Conservation (phyloP, 2,329 filamentous ascomycete species). For the Claviceps capensis region DNA sequence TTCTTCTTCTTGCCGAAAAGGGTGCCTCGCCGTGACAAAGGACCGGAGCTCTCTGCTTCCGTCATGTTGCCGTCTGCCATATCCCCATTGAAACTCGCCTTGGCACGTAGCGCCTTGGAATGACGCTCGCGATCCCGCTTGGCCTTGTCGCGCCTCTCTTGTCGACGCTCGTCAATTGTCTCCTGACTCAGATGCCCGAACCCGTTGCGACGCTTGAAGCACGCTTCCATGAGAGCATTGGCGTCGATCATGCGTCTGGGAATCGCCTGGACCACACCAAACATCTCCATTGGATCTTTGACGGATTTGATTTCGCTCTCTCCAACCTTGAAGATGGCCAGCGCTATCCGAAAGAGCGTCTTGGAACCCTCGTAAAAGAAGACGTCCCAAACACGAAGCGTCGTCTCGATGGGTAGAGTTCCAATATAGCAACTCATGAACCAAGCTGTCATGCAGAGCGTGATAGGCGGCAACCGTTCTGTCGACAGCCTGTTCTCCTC, state of each 20-base stretch:
- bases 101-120: conserved; percentile 10
- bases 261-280: conserved; percentile 81
- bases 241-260: conserved; percentile 71
- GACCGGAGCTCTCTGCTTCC: conserved; percentile 13
- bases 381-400: conserved; percentile 84
- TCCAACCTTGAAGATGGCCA: conserved; percentile 82
- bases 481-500: conserved; percentile 25
- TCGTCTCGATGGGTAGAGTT: conserved; percentile 81
- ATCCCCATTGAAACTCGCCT: conserved; percentile 17
- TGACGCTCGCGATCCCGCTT: conserved; percentile 26
- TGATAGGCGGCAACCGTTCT: conserved; percentile 68
- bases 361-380: conserved; percentile 94
- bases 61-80: conserved; percentile 19
- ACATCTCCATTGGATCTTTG: conserved; percentile 84
- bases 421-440: conserved; percentile 97
- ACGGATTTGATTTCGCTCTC: conserved; percentile 69
- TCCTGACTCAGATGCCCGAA: conserved; percentile 73
- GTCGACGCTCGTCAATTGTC: conserved; percentile 62
- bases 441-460: conserved; percentile 87
- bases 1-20: conserved; percentile 32
- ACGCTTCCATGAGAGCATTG: conserved; percentile 69
- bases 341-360: conserved; percentile 80
- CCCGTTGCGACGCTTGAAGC: conserved; percentile 65
- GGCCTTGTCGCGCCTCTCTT: conserved; percentile 47
- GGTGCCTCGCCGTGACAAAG: conserved; percentile 27